phyloP scores from a whole-genome alignment of 257 asterid genomes.

The Haberlea rhodopensis region DNA sequence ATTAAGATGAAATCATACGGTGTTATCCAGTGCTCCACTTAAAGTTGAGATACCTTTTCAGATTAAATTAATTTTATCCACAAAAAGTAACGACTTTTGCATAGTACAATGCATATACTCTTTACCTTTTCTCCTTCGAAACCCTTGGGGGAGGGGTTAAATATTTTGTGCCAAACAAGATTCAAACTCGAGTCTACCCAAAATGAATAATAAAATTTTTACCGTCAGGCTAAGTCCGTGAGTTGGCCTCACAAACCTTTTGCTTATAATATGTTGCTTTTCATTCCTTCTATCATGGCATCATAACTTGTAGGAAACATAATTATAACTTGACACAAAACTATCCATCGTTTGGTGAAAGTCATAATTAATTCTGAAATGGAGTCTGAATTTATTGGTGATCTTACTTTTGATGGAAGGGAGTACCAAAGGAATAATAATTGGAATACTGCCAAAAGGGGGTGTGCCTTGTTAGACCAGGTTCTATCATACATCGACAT shows the following conservation, averaged over 20 bases:
- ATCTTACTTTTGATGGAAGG: too few relatives aligned
- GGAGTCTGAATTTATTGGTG: neutral
- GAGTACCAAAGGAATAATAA: neutral
- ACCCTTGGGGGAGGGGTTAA: too few relatives aligned
- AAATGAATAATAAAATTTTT: too few relatives aligned
- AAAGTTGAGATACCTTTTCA: neutral
- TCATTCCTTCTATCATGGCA: conserved; percentile 14
- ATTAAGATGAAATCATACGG: neutral
- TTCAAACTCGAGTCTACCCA: too few relatives aligned
- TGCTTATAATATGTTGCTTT: too few relatives aligned
- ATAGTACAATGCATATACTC: conserved; percentile 36
- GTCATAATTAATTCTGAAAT: neutral
- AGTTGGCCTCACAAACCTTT: too few relatives aligned
- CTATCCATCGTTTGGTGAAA: neutral
- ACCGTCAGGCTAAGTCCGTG: too few relatives aligned
- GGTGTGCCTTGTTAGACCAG: too few relatives aligned
- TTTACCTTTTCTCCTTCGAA: conserved; percentile 19
- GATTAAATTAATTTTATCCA: neutral
- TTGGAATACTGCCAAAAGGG: too few relatives aligned
- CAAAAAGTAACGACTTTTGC: conserved; percentile 2
- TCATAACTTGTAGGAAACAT: neutral
- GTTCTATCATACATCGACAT: too few relatives aligned
- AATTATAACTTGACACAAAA: neutral
- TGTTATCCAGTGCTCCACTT: neutral
- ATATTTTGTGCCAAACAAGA: too few relatives aligned